Base-by-base conservation (phyloP, 805 yeast genomes). In the Zygoascus tannicola region DNA sequence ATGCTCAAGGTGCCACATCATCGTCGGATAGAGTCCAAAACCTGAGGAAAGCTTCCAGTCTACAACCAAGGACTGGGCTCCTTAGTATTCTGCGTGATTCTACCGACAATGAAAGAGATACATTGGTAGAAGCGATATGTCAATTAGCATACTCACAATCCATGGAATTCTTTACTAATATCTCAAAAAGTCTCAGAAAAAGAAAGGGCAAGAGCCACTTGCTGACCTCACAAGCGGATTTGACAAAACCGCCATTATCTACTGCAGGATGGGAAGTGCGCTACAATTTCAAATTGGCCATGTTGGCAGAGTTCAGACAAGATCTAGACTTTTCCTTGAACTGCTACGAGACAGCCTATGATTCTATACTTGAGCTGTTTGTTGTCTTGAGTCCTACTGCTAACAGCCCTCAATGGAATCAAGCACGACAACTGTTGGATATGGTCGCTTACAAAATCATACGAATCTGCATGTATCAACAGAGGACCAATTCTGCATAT, bases 361-460 rank as follows among this genome's bases (percentile, higher is more conserved):
- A 76, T 44, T 62, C 71, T 32, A 48, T 77, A 28, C 55, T 74
- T 1, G 67, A 66, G 35, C 51, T 69, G 14, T 59, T 71, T 22
- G 67, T 61, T 34, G 44, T 56, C 4, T 49, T 60, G 1, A 46
- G 32, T 4, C 39, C 46, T 22, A 21, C 35, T 4, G 8, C 26
- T 4, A 35, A 53, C 8, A 50, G 63, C 3, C 20, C 22, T n/a
- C 33, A 23, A 10, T 75, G 79, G 78, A 47, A 51, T 3, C 68
- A 74, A 34, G 59, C 72, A 32, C 57, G 85, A 35, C 54, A 56
- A 7, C 59, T 81, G 38, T 57, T 82, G 4, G 94, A 85, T 55
- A 57, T 76, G 3, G 55, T 75, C 4, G 79, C 81, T 0, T 67
- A 81, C 41, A 83, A 81, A 52, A 76, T 84, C 7, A 74, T 75